A percentile compares a stretch with the other conserved stretches of the same genome.
Evolutionary conservation across 2,329 filamentous ascomycete genomes (phyloP).

Genomic region (Talaromyces pinophilus): DNA sequence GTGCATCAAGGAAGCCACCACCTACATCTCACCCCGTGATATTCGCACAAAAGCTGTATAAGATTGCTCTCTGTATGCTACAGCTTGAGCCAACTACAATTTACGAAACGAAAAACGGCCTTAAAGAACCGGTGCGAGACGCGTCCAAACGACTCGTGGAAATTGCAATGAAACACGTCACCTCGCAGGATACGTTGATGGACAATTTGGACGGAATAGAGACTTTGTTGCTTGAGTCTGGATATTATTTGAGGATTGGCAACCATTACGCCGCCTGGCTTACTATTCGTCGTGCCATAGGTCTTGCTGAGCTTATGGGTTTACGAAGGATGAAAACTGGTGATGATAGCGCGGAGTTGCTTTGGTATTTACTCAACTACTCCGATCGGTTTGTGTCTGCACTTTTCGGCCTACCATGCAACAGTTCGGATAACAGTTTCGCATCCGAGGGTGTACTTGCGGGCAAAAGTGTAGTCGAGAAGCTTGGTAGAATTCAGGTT

Average conservation of each 20-base stretch:
- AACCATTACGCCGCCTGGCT: slow-evolving; percentile 55
- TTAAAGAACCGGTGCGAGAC: slow-evolving; percentile 20
- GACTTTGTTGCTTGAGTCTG: slow-evolving; percentile 51
- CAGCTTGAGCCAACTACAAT: slow-evolving; percentile 19
- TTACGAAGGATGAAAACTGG: slow-evolving; percentile 34
- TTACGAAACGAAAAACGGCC: slow-evolving; percentile 9
- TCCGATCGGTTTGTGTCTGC: slow-evolving; percentile 53
- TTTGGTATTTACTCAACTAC: slow-evolving; percentile 43
- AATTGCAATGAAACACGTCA: slow-evolving; percentile 32
- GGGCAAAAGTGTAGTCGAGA: slow-evolving; percentile 15
- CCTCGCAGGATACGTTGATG: slow-evolving; percentile 49
- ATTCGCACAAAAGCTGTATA: slow-evolving; percentile 26
- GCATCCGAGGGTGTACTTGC: slow-evolving; percentile 8
- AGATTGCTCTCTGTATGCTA: slow-evolving; percentile 27
- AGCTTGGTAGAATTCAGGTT: slow-evolving; percentile 25
- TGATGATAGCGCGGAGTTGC: slow-evolving; percentile 25
- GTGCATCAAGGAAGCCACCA: neutral
- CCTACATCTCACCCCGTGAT: slow-evolving; percentile 17
- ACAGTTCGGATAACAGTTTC: slow-evolving; percentile 30
- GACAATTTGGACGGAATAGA: slow-evolving; percentile 54
- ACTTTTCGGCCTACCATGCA: slow-evolving; percentile 53
- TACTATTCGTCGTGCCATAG: slow-evolving; percentile 50
- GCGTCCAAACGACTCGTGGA: slow-evolving; percentile 23
- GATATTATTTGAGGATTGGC: slow-evolving; percentile 56
- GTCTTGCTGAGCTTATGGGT: slow-evolving; percentile 52